Evolutionary conservation across 108 stramenopile species (phyloP).

Genomic region (Fragilaria crotonensis): DNA sequence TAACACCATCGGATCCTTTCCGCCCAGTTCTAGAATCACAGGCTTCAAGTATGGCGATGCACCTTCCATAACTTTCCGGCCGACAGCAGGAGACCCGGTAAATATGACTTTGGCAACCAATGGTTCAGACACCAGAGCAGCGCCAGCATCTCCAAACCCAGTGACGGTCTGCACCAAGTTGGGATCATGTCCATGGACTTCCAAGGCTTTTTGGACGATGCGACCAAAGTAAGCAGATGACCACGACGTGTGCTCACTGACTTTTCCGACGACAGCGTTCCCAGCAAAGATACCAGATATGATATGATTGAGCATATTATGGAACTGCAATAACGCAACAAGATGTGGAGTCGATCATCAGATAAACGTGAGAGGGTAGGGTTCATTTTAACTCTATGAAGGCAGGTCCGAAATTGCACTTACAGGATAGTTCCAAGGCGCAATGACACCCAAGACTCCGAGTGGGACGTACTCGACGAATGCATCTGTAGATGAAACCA

Average conservation of each 20-base stretch:
- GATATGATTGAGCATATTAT: conserved; percentile 96
- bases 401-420: too few relatives aligned
- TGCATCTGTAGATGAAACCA: too few relatives aligned
- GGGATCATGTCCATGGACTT: conserved; percentile 84
- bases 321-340: too few relatives aligned
- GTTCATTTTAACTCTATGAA: too few relatives aligned
- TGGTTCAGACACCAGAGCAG: conserved; percentile 80
- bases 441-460: conserved; percentile 95
- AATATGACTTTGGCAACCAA: conserved; percentile 98
- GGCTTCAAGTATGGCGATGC: conserved; percentile 88
- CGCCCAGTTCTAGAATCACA: conserved; percentile 97
- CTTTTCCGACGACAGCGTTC: conserved; percentile 96
- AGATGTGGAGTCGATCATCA: too few relatives aligned
- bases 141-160: conserved; percentile 91
- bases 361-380: too few relatives aligned
- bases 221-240: conserved; percentile 72
- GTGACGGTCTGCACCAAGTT: conserved; percentile 89
- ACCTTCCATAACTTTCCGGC: conserved; percentile 86
- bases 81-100: conserved; percentile 92
- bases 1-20: conserved; percentile 98
- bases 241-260: conserved; percentile 93
- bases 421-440: conserved; percentile 99
- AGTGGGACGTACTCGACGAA: conserved; percentile 96
- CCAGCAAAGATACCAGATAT: conserved; percentile 92
- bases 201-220: conserved; percentile 75